A percentile compares a stretch with the other conserved stretches of the same genome.
Conservation (phyloP, 202 grass and related monocot genomes). For the Zizania palustris region DNA sequence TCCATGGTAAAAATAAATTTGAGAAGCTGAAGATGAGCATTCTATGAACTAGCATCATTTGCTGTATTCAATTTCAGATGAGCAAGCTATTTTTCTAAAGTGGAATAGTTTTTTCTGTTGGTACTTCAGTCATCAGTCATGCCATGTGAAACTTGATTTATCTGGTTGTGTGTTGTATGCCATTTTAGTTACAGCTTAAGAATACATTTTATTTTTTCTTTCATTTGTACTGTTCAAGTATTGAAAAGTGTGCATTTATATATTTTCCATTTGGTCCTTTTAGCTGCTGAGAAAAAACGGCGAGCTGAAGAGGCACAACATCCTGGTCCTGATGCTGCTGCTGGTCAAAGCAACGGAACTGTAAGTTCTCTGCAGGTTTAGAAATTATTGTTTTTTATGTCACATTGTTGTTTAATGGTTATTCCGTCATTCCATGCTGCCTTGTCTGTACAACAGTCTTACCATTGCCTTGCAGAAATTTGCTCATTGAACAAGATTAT, state of each 20-base stretch:
- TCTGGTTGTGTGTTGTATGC: slow-evolving; percentile 3
- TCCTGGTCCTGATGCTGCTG: slow-evolving; percentile 49
- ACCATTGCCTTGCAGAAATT: neutral
- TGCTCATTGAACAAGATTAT: neutral
- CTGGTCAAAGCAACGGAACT: slow-evolving; percentile 73
- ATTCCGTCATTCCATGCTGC: neutral
- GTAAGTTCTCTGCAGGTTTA: slow-evolving; percentile 59
- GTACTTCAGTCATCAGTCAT: neutral
- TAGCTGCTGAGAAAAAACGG: slow-evolving; percentile 80
- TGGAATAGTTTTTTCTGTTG: neutral
- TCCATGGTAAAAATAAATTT: no score
- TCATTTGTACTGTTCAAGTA: slow-evolving; percentile 27
- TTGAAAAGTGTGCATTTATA: slow-evolving; percentile 27
- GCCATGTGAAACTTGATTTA: slow-evolving; percentile 13
- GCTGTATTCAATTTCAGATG: neutral
- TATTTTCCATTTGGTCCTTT: slow-evolving; percentile 16
- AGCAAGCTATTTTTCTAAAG: neutral
- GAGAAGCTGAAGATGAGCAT: neutral
- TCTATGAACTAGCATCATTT: neutral
- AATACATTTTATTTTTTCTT: neutral
- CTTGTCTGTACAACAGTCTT: neutral
- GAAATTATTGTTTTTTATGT: slow-evolving; percentile 1
- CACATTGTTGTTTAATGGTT: neutral
- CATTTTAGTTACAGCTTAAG: neutral
- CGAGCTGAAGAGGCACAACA: slow-evolving; percentile 72